These are phyloP conservation scores for Serpula lacrymans DNA, from an alignment of 768 basidiomycete genomes.

Conservation along the genomic window DNA sequence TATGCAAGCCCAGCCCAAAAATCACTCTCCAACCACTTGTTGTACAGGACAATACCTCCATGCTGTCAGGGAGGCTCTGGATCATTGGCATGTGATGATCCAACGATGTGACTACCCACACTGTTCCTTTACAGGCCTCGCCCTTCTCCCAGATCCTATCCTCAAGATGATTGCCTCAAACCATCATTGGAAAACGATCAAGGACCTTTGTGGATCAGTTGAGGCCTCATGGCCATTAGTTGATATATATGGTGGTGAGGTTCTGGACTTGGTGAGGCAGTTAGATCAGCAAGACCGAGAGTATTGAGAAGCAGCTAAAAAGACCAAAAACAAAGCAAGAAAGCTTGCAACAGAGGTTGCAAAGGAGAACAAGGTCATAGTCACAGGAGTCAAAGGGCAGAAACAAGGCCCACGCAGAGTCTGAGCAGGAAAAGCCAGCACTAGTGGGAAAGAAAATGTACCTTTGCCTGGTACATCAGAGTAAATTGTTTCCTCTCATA, in stretches of 20 bases:
- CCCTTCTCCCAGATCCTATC: slow-evolving; percentile 22
- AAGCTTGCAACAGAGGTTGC: no score
- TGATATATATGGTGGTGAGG: slow-evolving; percentile 16
- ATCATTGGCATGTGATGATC: slow-evolving; percentile 5
- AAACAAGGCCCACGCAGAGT: no score
- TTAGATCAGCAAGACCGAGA: slow-evolving; percentile 10
- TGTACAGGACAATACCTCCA: slow-evolving; percentile 2
- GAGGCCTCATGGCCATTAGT: slow-evolving; percentile 6
- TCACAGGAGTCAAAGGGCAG: no score
- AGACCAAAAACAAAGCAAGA: neutral
- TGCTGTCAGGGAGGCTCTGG: neutral
- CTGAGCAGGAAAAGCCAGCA: no score
- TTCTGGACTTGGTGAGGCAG: slow-evolving; percentile 15
- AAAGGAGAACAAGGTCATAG: no score
- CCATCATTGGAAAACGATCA: slow-evolving; percentile 6
- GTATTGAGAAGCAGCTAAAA: slow-evolving; percentile 6
- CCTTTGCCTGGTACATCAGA: no score
- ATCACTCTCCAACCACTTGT: slow-evolving; percentile 6
- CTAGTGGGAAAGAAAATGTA: no score
- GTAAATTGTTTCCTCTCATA: no score
- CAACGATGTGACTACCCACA: neutral
- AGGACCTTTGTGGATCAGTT: slow-evolving; percentile 5
- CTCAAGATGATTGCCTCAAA: slow-evolving; percentile 21
- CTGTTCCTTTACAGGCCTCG: slow-evolving; percentile 3
- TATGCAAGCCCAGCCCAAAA: slow-evolving; percentile 9